Conservation (phyloP, 2,329 filamentous ascomycete genomes). For the Gliomastix tumulicola region DNA sequence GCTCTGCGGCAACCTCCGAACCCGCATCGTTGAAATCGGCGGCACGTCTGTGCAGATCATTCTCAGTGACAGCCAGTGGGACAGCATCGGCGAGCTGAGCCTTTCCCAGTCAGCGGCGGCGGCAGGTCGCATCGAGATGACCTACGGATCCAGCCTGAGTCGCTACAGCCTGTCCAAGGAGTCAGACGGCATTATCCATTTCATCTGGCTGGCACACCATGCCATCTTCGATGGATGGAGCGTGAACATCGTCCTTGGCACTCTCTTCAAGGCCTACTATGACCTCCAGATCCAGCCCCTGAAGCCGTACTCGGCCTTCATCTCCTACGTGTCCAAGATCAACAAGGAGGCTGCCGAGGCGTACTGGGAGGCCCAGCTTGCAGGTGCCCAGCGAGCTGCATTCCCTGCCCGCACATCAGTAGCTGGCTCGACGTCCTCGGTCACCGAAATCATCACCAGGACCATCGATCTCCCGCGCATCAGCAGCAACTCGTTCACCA, state of each 20-base stretch:
- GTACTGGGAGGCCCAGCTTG: conserved; percentile 8
- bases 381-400: conserved; percentile 1
- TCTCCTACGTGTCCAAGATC: conserved; percentile 3
- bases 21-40: conserved; percentile 9
- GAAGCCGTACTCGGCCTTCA: conserved; percentile 19
- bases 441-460: not conserved
- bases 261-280: not conserved
- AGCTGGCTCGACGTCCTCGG: not conserved
- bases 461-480: conserved; percentile 6
- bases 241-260: conserved; percentile 4
- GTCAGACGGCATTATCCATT: conserved; percentile 2
- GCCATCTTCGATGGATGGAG: conserved; percentile 18
- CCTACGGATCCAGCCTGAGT: conserved; percentile 1
- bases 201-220: conserved; percentile 16
- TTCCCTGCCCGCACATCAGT: not conserved
- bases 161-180: not conserved
- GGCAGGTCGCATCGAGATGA: conserved; percentile 1
- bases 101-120: too few relatives aligned
- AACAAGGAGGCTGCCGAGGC: conserved; percentile 1
- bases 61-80: not conserved
- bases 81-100: not conserved
- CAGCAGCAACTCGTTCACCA: conserved; percentile 9
- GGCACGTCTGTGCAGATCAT: conserved; percentile 1
- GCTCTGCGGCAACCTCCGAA: conserved; percentile 9
- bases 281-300: conserved; percentile 12